Percentiles rank a stretch among this genome's conserved stretches.
Conservation (phyloP, 2,329 filamentous ascomycete genomes). For the Colletotrichum paranaense region DNA sequence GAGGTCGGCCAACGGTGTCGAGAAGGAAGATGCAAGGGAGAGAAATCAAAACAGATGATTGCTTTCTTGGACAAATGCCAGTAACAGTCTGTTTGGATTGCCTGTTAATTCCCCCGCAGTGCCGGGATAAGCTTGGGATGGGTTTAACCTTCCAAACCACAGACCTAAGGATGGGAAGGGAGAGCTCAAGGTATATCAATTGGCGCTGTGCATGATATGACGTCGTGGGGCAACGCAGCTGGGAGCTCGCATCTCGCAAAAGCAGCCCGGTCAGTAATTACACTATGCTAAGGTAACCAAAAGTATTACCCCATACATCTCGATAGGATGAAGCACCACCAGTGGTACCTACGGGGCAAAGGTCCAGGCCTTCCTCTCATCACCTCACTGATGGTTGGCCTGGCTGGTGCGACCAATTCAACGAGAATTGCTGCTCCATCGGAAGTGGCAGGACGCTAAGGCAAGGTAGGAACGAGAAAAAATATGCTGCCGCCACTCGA, state of each 20-base stretch:
- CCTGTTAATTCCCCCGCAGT: conserved; percentile 17
- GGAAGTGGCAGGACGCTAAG: conserved; percentile 9
- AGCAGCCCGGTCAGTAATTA: not conserved
- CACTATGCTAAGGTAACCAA: not conserved
- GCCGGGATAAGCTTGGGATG: conserved; percentile 17
- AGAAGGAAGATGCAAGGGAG: not conserved
- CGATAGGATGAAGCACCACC: not conserved
- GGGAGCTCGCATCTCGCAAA: not conserved
- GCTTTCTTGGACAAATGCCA: not conserved
- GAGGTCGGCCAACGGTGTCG: not conserved
- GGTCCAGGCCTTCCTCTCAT: not conserved
- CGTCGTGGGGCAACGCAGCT: conserved; percentile 34
- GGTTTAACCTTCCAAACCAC: conserved; percentile 16
- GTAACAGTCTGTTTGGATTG: not conserved
- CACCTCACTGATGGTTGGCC: conserved; percentile 2
- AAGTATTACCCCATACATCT: not conserved
- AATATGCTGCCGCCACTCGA: conserved; percentile 20
- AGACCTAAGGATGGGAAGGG: conserved; percentile 3
- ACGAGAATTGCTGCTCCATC: conserved; percentile 35
- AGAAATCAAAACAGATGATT: not conserved
- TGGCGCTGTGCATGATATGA: conserved; percentile 25
- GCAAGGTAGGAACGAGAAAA: conserved; percentile 17
- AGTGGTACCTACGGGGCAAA: not conserved
- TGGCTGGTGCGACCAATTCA: conserved; percentile 31
- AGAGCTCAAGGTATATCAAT: conserved; percentile 24